Evolutionary conservation across 805 yeast species (phyloP).

Genomic region (Wickerhamomyces chambardii): DNA sequence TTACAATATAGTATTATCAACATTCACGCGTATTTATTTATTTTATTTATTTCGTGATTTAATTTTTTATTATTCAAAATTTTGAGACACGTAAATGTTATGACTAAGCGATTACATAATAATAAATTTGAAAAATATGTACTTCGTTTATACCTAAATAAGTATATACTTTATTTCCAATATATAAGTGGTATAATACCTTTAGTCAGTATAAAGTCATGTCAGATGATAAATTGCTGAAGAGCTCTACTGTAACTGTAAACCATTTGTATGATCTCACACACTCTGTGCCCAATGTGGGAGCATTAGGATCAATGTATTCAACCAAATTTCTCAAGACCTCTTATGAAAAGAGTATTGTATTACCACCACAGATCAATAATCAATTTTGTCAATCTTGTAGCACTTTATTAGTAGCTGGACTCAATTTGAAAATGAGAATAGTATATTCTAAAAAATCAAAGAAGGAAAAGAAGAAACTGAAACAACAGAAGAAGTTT

Average conservation of each 20-base stretch:
- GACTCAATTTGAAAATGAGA: constrained; percentile 17
- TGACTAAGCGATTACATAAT: too few species aligned
- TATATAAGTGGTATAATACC: too few species aligned
- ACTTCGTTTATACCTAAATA: too few species aligned
- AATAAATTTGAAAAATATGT: too few species aligned
- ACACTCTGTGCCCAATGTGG: constrained; percentile 6
- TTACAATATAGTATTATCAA: too few species aligned
- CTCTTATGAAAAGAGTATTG: constrained; percentile 17
- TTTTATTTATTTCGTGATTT: too few species aligned
- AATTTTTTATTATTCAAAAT: too few species aligned
- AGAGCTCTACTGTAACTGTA: neutral
- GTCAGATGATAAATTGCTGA: too few species aligned
- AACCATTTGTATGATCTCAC: neutral
- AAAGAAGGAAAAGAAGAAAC: constrained; percentile 3
- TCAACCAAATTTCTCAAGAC: constrained; percentile 20
- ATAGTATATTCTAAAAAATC: constrained; percentile 5
- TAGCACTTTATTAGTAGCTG: constrained; percentile 21
- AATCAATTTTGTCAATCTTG: constrained; percentile 21
- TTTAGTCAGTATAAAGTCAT: too few species aligned
- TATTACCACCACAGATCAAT: constrained; percentile 12
- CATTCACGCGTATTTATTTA: too few species aligned
- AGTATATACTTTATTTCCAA: too few species aligned
- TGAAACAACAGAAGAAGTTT: neutral
- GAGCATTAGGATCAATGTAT: constrained; percentile 12
- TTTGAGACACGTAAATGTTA: too few species aligned